phyloP scores from a whole-genome alignment of 306 rosid species.

The Rubus idaeus region DNA sequence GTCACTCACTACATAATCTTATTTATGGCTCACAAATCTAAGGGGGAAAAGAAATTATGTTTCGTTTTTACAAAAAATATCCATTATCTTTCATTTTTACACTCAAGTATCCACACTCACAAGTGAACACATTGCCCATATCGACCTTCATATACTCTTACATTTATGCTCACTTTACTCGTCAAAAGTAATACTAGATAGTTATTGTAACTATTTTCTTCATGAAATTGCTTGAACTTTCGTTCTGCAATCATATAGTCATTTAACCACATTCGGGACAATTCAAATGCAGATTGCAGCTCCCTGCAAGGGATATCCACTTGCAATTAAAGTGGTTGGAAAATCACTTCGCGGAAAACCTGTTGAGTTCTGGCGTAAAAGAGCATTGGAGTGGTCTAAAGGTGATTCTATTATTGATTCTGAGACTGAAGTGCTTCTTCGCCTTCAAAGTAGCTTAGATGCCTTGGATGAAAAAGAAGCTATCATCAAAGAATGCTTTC shows the following conservation, averaged over 20 bases:
- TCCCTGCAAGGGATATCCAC: constrained; percentile 49
- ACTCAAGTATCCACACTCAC: not conserved
- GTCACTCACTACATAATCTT: not conserved
- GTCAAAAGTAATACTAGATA: not conserved
- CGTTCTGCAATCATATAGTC: constrained; percentile 4
- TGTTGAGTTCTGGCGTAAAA: constrained; percentile 28
- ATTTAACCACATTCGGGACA: not conserved
- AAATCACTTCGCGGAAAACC: constrained; percentile 35
- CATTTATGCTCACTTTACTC: constrained; percentile 14
- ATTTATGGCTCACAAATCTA: not conserved
- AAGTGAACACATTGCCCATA: constrained; percentile 7
- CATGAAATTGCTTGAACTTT: constrained; percentile 14
- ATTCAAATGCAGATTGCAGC: constrained; percentile 47
- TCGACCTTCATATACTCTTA: not conserved
- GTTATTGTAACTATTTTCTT: not conserved
- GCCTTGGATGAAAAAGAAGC: constrained; percentile 21
- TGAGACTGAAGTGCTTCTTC: constrained; percentile 21
- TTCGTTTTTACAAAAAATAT: not conserved
- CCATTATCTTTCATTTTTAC: not conserved
- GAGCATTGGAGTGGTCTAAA: constrained; percentile 22
- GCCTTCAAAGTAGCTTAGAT: constrained; percentile 51
- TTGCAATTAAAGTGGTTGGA: constrained; percentile 49
- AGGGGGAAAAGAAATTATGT: not conserved
- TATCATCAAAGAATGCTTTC: constrained; percentile 42
- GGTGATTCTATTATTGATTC: constrained; percentile 34